These are phyloP conservation scores for Trichoderma koningiopsis DNA, from an alignment of 2,329 filamentous ascomycete species.

Conservation along the genomic window DNA sequence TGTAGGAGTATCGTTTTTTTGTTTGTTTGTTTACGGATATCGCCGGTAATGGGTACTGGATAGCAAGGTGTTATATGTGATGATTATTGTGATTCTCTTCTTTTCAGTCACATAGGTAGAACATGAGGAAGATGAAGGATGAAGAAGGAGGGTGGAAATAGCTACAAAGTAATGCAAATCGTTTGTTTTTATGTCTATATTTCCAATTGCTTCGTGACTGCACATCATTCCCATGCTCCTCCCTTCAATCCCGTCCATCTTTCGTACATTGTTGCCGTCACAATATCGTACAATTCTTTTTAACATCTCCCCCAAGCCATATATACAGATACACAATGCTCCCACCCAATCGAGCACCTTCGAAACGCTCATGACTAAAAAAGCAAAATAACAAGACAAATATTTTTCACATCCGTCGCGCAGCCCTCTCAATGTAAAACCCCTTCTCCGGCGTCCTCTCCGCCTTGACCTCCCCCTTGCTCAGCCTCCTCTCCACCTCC, in stretches of 20 bases:
- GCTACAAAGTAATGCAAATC: conserved; percentile 1
- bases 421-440: conserved; percentile 72
- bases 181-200: neutral
- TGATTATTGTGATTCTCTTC: neutral
- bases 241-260: neutral
- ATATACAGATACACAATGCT: neutral
- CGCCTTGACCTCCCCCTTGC: conserved; percentile 68
- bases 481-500: conserved; percentile 70
- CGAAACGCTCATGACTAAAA: neutral
- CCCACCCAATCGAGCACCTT: neutral
- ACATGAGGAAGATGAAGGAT: neutral
- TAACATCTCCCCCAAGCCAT: neutral
- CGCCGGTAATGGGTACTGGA: conserved; percentile 14
- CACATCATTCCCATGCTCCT: neutral
- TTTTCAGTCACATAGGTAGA: neutral
- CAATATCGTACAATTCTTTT: conserved; percentile 37
- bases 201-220: neutral
- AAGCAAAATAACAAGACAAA: neutral
- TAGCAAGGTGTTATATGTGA: conserved; percentile 19
- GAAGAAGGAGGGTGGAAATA: neutral
- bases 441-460: conserved; percentile 75
- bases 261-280: conserved; percentile 31
- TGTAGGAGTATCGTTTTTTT: neutral
- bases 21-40: conserved; percentile 2
- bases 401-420: conserved; percentile 31